Percentiles rank a stretch among this genome's conserved stretches.
These are phyloP conservation scores for Pichia eremophila DNA, from an alignment of 805 yeast genomes.

Conservation along the genomic window DNA sequence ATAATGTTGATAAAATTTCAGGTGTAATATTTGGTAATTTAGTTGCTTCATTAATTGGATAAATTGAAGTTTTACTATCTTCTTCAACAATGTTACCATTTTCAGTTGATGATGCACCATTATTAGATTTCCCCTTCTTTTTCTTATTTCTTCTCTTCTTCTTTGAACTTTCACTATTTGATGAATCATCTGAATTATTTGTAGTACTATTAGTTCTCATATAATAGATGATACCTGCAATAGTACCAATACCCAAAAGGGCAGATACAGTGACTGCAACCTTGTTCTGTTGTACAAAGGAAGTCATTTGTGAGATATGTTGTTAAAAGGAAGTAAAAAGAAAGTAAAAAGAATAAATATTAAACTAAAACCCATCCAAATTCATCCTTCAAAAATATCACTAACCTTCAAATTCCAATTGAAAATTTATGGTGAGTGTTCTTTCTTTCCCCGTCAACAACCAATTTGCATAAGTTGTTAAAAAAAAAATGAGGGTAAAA, in stretches of 20 bases:
- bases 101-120: constrained; percentile 12
- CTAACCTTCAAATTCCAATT: no score
- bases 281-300: constrained; percentile 40
- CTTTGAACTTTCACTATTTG: constrained; percentile 13
- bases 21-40: constrained; percentile 53
- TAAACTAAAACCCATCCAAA: no score
- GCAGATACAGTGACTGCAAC: constrained; percentile 42
- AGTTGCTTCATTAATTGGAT: constrained; percentile 39
- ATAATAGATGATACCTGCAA: constrained; percentile 37
- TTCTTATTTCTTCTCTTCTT: constrained; percentile 32
- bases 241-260: constrained; percentile 41
- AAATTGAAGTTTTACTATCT: constrained; percentile 17
- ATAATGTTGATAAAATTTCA: constrained; percentile 35
- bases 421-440: no score
- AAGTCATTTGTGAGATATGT: background rate
- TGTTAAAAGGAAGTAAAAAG: background rate
- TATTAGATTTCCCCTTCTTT: constrained; percentile 31
- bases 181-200: constrained; percentile 9
- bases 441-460: no score
- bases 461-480: no score
- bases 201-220: constrained; percentile 24
- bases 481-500: no score
- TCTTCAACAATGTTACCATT: constrained; percentile 10
- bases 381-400: no score
- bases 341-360: background rate